phyloP scores from a whole-genome alignment of 1,139 yeast species.

The Protomyces inouyei region DNA sequence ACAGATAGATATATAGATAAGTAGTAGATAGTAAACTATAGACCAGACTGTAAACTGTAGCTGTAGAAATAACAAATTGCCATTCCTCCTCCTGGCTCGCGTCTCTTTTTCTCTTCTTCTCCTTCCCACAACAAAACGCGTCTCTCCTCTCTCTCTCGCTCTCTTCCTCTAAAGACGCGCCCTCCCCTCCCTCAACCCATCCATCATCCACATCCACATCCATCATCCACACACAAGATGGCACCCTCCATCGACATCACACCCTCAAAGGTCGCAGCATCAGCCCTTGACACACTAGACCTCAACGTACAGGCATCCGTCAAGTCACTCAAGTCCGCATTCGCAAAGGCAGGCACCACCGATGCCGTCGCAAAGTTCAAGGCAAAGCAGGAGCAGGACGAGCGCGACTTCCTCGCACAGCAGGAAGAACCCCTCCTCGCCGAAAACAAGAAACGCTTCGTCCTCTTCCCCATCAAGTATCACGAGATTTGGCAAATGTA shows the following conservation, averaged over 20 bases:
- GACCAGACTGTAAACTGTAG: too few relatives aligned
- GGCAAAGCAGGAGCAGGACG: slow-evolving; percentile 21
- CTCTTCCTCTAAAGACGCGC: neutral
- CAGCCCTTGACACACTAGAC: slow-evolving; percentile 17
- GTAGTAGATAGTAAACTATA: too few relatives aligned
- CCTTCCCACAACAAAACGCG: neutral
- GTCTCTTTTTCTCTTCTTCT: neutral
- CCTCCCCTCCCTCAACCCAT: neutral
- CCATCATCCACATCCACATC: neutral
- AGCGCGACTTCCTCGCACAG: slow-evolving; percentile 8
- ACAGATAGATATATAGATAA: neutral
- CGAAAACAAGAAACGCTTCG: slow-evolving; percentile 88
- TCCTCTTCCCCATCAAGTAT: slow-evolving; percentile 93
- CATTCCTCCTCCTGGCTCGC: neutral
- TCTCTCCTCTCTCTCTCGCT: neutral
- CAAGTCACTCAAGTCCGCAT: slow-evolving; percentile 19
- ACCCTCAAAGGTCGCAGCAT: slow-evolving; percentile 25
- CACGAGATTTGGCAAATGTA: slow-evolving; percentile 99
- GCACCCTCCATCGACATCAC: slow-evolving; percentile 20
- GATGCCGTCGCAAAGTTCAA: slow-evolving; percentile 24
- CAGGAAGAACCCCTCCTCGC: slow-evolving; percentile 66
- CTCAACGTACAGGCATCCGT: slow-evolving; percentile 18
- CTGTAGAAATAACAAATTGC: too few relatives aligned
- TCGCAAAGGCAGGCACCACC: slow-evolving; percentile 18
- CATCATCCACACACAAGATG: neutral